Evolutionary conservation across 1,284 basidiomycete genomes (phyloP), one percentile per base, ranked within the genome.

Genomic region (Microbotryum scabiosae): DNA sequence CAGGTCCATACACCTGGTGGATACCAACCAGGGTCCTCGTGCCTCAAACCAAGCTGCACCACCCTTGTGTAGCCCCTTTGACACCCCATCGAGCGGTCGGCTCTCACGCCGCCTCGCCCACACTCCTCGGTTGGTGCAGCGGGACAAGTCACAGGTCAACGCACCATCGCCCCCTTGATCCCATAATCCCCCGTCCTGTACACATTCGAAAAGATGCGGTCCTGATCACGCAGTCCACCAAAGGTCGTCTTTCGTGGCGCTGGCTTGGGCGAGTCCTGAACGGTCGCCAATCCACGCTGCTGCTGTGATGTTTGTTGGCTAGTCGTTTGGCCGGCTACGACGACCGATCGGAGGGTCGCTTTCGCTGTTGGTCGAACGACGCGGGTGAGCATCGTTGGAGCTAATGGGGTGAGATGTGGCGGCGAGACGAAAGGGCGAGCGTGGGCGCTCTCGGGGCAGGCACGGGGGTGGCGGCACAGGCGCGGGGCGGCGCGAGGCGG

Each of bases 141-240:
- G n/a, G 23, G 36, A 28, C 25, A 16, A 45, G 30, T 8, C 21
- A 14, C 28, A 51, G 21, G 1, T 2, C 5, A 21, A 60, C 73
- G 60, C 59, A 90, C 88, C 81, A 82, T 74, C 26, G 91, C 92
- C 57, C 90, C 92, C 76, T 93, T 93, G 60, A 97, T 75, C 21
- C 89, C 86, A 73, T 90, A 86, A 73, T 94, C 90, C 73, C 90
- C 87, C 63, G 82, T 82, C 72, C 82, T 85, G 74, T 86, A 92
- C 3, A 84, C 83, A 76, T 96, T 96, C 16, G 59, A 64, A 61
- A 73, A 74, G 64, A 73, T 72, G 21, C 70, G 84, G 77, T 96
- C 92, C 76, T 93, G 90, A 78, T 96, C 92, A 75, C 86, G 89
- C 68, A 97, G 78, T 1, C 91, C 91, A 18, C 25, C 28, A 8